phyloP scores from a whole-genome alignment of 192 early-diverging fungal genomes.

The Entomortierella lignicola region DNA sequence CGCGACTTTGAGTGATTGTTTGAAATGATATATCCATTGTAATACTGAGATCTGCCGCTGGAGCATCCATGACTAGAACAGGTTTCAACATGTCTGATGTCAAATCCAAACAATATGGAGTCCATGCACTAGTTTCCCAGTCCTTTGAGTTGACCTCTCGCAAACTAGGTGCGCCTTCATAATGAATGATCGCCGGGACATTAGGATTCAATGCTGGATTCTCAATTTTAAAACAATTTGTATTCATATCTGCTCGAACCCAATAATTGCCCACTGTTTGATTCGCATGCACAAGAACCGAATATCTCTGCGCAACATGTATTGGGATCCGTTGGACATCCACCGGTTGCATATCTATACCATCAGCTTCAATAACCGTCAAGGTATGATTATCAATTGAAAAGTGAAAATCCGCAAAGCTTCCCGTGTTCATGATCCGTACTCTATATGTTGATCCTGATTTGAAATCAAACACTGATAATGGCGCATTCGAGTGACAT shows the following conservation, averaged over 20 bases:
- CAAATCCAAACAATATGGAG: constrained; percentile 23
- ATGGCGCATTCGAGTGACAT: constrained; percentile 16
- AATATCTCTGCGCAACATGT: constrained; percentile 59
- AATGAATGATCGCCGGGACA: constrained; percentile 46
- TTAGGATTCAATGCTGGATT: constrained; percentile 32
- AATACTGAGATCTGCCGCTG: constrained; percentile 2
- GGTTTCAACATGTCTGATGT: constrained; percentile 34
- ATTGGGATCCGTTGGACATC: constrained; percentile 47
- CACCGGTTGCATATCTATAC: constrained; percentile 40
- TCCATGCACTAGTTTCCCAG: constrained; percentile 22
- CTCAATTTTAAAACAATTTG: constrained; percentile 41
- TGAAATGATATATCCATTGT: constrained; percentile 13
- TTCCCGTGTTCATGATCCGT: constrained; percentile 51
- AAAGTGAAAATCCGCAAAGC: constrained; percentile 47
- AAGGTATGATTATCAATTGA: constrained; percentile 58
- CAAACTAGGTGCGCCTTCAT: constrained; percentile 47
- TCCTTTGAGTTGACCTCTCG: constrained; percentile 25
- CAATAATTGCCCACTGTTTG: constrained; percentile 55
- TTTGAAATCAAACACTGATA: constrained; percentile 36
- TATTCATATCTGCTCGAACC: constrained; percentile 52
- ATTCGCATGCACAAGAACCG: constrained; percentile 58
- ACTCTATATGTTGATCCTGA: constrained; percentile 39
- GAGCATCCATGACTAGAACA: constrained; percentile 6
- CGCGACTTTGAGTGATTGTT: neutral
- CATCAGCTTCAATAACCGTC: constrained; percentile 57